A percentile compares a stretch with the other conserved stretches of the same genome.
phyloP scores from a whole-genome alignment of 2,329 filamentous ascomycete species.

The Ramularia collo-cygni region DNA sequence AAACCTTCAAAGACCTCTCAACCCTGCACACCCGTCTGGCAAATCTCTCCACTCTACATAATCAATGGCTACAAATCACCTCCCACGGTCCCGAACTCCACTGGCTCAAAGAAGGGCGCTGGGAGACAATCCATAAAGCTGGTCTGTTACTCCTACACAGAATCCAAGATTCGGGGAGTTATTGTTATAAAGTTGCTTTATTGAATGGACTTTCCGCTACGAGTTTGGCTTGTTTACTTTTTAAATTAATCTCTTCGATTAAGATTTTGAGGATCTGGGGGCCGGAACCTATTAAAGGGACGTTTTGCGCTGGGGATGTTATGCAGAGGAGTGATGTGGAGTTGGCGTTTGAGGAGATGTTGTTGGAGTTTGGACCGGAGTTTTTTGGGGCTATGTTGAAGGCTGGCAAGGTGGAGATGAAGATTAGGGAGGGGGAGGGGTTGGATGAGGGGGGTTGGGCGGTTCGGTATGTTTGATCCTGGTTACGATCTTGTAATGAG shows the following conservation, averaged over 20 bases:
- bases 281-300: constrained; percentile 22
- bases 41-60: constrained; percentile 16
- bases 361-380: constrained; percentile 25
- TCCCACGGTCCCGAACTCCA: constrained; percentile 21
- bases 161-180: constrained; percentile 21
- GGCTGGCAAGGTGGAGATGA: constrained; percentile 4
- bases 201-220: constrained; percentile 24
- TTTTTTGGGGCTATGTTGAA: constrained; percentile 25
- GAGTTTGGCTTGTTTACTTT: constrained; percentile 28
- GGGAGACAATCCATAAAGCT: constrained; percentile 26
- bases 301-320: constrained; percentile 14
- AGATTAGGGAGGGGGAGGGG: no score
- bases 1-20: constrained; percentile 17
- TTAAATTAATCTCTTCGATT: constrained; percentile 26
- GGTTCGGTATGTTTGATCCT: constrained; percentile 22
- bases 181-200: constrained; percentile 20
- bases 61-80: constrained; percentile 26
- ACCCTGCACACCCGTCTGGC: constrained; percentile 18
- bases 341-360: constrained; percentile 28
- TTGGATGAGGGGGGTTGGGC: constrained; percentile 9
- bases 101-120: constrained; percentile 28
- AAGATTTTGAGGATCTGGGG: constrained; percentile 28
- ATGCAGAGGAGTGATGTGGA: constrained; percentile 27
- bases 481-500: constrained; percentile 2
- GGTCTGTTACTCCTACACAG: constrained; percentile 29